Evolutionary conservation across 2,329 filamentous ascomycete genomes (phyloP).

Genomic region (Sporothrix brasiliensis): DNA sequence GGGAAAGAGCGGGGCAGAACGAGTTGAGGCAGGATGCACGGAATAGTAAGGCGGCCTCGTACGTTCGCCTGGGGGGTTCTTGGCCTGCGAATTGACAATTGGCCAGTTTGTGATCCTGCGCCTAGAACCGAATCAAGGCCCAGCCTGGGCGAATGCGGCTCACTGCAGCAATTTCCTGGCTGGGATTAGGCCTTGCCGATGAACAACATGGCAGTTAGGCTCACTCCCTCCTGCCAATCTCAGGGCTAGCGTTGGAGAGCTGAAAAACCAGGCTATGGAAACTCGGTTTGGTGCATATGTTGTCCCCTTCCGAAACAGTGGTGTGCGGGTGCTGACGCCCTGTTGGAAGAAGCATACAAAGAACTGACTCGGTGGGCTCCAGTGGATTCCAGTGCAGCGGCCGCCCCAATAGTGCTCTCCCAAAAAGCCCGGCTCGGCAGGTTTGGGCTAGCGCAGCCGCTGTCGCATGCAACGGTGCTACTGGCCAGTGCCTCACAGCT

Average conservation of each 20-base stretch:
- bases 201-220: background rate
- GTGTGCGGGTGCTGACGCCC: background rate
- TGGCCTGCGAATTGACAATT: slow-evolving; percentile 5
- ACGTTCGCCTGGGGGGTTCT: background rate
- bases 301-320: background rate
- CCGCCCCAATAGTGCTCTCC: slow-evolving; percentile 1
- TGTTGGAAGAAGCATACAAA: background rate
- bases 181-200: background rate
- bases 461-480: slow-evolving; percentile 7
- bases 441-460: slow-evolving; percentile 21
- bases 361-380: slow-evolving; percentile 1
- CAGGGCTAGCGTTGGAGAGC: slow-evolving; percentile 16
- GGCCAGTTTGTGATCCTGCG: background rate
- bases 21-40: slow-evolving; percentile 9
- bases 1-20: slow-evolving; percentile 27
- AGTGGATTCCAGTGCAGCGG: background rate
- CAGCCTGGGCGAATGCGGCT: slow-evolving; percentile 11
- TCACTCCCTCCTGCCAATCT: slow-evolving; percentile 8
- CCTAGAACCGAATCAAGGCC: background rate
- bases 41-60: background rate
- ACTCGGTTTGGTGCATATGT: slow-evolving; percentile 19
- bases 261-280: background rate
- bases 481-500: slow-evolving; percentile 19
- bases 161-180: slow-evolving; percentile 21
- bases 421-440: background rate